A percentile compares a stretch with the other conserved stretches of the same genome.
Conservation (phyloP, 2,329 filamentous ascomycete genomes). For the Cladosporium sphaerospermum region DNA sequence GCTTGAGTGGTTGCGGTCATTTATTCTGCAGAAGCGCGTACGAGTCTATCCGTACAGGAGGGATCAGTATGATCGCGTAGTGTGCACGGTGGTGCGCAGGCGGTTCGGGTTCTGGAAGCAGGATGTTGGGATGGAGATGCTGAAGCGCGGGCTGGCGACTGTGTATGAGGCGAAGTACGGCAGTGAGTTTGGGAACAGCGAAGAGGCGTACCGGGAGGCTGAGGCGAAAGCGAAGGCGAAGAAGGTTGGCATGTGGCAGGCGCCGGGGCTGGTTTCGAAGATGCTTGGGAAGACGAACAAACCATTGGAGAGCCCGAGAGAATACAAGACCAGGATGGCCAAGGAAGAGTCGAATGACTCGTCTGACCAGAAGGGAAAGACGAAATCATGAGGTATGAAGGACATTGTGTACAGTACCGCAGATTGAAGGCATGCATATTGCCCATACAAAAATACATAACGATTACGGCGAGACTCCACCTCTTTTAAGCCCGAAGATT, state of each 20-base stretch:
- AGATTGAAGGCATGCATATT: background rate
- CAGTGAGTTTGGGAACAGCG: constrained; percentile 70
- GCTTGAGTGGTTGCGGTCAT: constrained; percentile 68
- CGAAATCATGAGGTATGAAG: background rate
- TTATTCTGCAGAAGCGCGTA: constrained; percentile 66
- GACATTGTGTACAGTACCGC: background rate
- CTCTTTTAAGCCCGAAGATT: too few relatives aligned
- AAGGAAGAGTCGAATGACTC: constrained; percentile 19
- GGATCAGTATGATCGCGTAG: constrained; percentile 89
- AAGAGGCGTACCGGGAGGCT: constrained; percentile 59
- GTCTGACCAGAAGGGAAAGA: background rate
- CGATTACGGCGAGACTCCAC: too few relatives aligned
- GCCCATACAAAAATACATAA: too few relatives aligned
- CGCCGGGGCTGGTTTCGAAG: constrained; percentile 34
- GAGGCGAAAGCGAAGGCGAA: constrained; percentile 44
- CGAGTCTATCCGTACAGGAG: constrained; percentile 75
- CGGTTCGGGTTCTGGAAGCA: constrained; percentile 50
- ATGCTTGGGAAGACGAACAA: constrained; percentile 45
- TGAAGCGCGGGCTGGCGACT: constrained; percentile 76
- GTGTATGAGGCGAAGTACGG: constrained; percentile 91
- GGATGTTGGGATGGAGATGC: constrained; percentile 86
- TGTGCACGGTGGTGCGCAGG: constrained; percentile 65
- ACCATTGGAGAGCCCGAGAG: constrained; percentile 73
- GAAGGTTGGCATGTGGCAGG: constrained; percentile 58
- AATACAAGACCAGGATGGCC: constrained; percentile 66